Evolutionary conservation across 345 rosid genomes (phyloP).

Genomic region (Euclidium syriacum): DNA sequence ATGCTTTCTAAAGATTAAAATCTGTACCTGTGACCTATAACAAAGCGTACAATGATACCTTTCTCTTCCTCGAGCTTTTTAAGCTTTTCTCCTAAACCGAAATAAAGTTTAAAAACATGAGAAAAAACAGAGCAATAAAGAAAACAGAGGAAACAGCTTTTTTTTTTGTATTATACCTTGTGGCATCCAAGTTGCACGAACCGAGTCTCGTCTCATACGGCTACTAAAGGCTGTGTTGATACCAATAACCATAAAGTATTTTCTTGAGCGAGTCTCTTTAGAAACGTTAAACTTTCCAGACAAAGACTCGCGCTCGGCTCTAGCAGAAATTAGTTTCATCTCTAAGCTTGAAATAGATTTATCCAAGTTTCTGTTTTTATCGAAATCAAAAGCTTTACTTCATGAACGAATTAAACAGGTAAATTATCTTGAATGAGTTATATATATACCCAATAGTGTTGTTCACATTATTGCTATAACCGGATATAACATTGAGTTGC

Average conservation of each 20-base stretch:
- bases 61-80: slow-evolving; percentile 63
- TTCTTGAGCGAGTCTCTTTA: slow-evolving; percentile 14
- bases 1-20: background rate
- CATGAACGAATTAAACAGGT: background rate
- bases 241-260: slow-evolving; percentile 72
- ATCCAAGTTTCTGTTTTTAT: slow-evolving; percentile 41
- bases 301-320: slow-evolving; percentile 36
- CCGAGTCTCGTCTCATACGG: slow-evolving; percentile 63
- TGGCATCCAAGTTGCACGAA: slow-evolving; percentile 85
- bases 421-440: slow-evolving; percentile 27
- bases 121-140: background rate
- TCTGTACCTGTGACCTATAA: slow-evolving; percentile 71
- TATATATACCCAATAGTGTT: slow-evolving; percentile 28
- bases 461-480: slow-evolving; percentile 9
- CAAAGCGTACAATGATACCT: slow-evolving; percentile 66
- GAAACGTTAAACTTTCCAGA: slow-evolving; percentile 1
- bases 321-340: slow-evolving; percentile 43
- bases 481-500: slow-evolving; percentile 1
- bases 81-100: slow-evolving; percentile 40
- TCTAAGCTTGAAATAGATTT: slow-evolving; percentile 39
- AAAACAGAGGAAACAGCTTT: background rate
- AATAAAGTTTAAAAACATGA: background rate
- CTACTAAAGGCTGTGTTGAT: slow-evolving; percentile 75
- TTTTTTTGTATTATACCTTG: too few relatives aligned
- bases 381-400: too few relatives aligned